These are phyloP conservation scores for Furculomyces boomerangus DNA, from an alignment of 371 early-diverging fungal species.

Conservation along the genomic window DNA sequence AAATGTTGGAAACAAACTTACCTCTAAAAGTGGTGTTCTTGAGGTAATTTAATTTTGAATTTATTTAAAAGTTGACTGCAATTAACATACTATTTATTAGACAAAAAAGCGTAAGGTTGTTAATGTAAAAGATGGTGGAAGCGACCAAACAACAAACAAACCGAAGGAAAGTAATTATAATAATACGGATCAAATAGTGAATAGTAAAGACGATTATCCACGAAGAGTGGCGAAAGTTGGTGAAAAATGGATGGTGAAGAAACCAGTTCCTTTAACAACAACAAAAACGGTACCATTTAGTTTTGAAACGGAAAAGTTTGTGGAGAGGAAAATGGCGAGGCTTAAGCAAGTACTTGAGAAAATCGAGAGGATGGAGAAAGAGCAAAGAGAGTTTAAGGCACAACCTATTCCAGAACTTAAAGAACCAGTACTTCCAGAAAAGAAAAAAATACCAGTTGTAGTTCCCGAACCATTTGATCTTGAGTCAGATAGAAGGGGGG, in stretches of 20 bases:
- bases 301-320: constrained; percentile 19
- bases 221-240: neutral
- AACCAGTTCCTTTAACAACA: constrained; percentile 10
- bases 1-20: neutral
- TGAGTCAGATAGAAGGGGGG: constrained; percentile 27
- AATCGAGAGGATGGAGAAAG: constrained; percentile 14
- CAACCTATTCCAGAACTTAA: constrained; percentile 21
- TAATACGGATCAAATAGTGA: neutral
- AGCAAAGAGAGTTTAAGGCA: constrained; percentile 19
- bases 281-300: constrained; percentile 17
- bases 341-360: constrained; percentile 15
- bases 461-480: constrained; percentile 33
- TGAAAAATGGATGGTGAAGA: neutral
- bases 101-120: neutral
- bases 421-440: constrained; percentile 8
- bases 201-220: neutral
- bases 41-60: constrained; percentile 1
- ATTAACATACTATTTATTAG: neutral
- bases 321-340: constrained; percentile 12
- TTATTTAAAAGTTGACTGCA: neutral
- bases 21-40: neutral
- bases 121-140: neutral
- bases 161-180: neutral
- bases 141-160: neutral
- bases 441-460: constrained; percentile 13